Conservation (phyloP, 805 yeast genomes). For the Candida sithepensis region DNA sequence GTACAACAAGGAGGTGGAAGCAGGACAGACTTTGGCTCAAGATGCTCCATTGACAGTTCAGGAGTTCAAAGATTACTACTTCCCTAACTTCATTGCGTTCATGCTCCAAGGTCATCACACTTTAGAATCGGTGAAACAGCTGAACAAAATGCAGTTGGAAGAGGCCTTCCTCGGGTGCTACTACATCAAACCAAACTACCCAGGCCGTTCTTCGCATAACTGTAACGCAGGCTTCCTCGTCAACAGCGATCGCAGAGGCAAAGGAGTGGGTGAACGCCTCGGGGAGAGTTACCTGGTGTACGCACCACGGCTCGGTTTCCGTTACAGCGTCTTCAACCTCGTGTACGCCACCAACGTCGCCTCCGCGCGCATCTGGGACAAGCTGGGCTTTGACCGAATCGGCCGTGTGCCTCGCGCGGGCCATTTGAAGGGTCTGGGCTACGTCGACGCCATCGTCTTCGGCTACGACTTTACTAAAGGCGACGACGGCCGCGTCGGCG, state of each 20-base stretch:
- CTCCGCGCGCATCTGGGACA: slow-evolving; percentile 77
- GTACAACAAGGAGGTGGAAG: slow-evolving; percentile 63
- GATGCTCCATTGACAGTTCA: slow-evolving; percentile 37
- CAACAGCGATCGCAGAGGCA: slow-evolving; percentile 53
- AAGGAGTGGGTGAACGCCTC: slow-evolving; percentile 58
- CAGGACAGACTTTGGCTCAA: slow-evolving; percentile 76
- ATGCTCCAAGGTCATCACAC: slow-evolving; percentile 39
- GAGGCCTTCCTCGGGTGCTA: slow-evolving; percentile 62
- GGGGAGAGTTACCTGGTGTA: slow-evolving; percentile 63
- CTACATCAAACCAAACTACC: slow-evolving; percentile 82
- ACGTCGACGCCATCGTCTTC: slow-evolving; percentile 74
- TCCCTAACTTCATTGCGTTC: slow-evolving; percentile 60
- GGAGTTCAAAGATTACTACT: slow-evolving; percentile 65
- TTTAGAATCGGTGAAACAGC: slow-evolving; percentile 7
- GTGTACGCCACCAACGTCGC: slow-evolving; percentile 82
- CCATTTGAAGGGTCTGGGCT: slow-evolving; percentile 58
- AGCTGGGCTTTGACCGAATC: slow-evolving; percentile 73
- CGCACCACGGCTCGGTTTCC: slow-evolving; percentile 79
- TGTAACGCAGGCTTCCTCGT: slow-evolving; percentile 90
- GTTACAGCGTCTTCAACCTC: slow-evolving; percentile 79
- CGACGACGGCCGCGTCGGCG: background rate
- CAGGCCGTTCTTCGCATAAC: slow-evolving; percentile 79
- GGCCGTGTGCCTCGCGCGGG: slow-evolving; percentile 78
- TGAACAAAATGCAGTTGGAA: slow-evolving; percentile 40
- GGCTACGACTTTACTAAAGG: slow-evolving; percentile 47